Conservation (phyloP, 1,139 yeast species). For the Williopsis jadinii region DNA sequence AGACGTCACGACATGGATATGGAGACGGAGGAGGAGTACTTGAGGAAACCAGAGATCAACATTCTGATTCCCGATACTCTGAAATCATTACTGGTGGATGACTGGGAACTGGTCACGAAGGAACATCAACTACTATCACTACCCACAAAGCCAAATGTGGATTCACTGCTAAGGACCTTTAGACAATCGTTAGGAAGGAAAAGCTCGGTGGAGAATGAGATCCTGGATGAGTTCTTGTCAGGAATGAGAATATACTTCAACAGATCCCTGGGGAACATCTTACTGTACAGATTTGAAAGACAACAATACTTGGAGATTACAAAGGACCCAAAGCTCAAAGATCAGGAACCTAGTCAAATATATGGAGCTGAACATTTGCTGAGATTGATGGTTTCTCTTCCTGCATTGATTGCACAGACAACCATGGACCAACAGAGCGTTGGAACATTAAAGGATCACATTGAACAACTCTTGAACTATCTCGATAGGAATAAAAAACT, state of each 20-base stretch:
- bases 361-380: conserved; percentile 80
- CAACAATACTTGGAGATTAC: conserved; percentile 64
- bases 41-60: conserved; percentile 42
- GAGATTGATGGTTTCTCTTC: conserved; percentile 67
- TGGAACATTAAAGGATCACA: conserved; percentile 43
- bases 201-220: conserved; percentile 38
- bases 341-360: conserved; percentile 34
- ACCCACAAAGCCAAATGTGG: conserved; percentile 50
- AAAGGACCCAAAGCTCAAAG: conserved; percentile 30
- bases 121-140: conserved; percentile 60
- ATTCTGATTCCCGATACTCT: conserved; percentile 56
- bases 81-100: conserved; percentile 73
- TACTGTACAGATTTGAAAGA: conserved; percentile 80
- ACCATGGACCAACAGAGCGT: conserved; percentile 76
- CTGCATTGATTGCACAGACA: conserved; percentile 72
- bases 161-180: conserved; percentile 45
- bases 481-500: conserved; percentile 39
- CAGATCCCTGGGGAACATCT: conserved; percentile 59
- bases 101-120: conserved; percentile 88
- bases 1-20: conserved; percentile 18
- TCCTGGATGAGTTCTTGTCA: conserved; percentile 55
- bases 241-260: conserved; percentile 79
- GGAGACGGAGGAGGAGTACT: conserved; percentile 31
- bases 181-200: conserved; percentile 18
- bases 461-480: conserved; percentile 46